Conservation (phyloP, 2,329 filamentous ascomycete genomes). For the Xylaria sp. region DNA sequence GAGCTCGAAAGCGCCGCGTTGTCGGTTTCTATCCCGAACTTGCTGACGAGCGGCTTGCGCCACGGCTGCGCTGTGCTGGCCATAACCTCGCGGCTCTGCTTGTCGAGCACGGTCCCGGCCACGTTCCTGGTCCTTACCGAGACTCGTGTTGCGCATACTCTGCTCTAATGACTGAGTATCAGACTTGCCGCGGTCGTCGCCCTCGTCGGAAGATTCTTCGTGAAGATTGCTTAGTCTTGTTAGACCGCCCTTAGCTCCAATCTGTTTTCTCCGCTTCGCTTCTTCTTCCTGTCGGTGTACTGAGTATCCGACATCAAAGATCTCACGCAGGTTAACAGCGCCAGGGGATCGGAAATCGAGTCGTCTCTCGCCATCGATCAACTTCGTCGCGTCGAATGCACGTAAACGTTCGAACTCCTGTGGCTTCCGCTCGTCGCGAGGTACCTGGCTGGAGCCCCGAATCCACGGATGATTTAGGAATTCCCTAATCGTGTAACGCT, state of each 20-base stretch:
- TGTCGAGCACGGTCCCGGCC: slow-evolving; percentile 47
- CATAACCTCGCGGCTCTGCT: slow-evolving; percentile 62
- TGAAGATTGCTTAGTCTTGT: slow-evolving; percentile 57
- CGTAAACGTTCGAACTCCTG: slow-evolving; percentile 43
- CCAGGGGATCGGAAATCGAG: slow-evolving; percentile 94
- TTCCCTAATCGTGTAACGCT: slow-evolving; percentile 87
- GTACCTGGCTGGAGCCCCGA: slow-evolving; percentile 55
- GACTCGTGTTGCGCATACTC: slow-evolving; percentile 77
- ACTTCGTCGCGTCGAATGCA: slow-evolving; percentile 52
- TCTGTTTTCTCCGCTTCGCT: slow-evolving; percentile 81
- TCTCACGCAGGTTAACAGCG: slow-evolving; percentile 89
- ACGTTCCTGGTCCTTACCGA: slow-evolving; percentile 50
- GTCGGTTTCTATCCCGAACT: slow-evolving; percentile 60
- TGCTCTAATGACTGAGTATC: slow-evolving; percentile 68
- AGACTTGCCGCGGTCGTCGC: slow-evolving; percentile 41
- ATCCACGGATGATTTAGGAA: slow-evolving; percentile 97
- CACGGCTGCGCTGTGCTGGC: slow-evolving; percentile 79
- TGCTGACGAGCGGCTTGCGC: slow-evolving; percentile 79
- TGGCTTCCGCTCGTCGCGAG: slow-evolving; percentile 53
- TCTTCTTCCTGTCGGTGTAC: slow-evolving; percentile 97
- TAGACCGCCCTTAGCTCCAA: slow-evolving; percentile 64
- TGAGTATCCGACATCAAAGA: slow-evolving; percentile 97
- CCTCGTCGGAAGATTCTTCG: slow-evolving; percentile 60
- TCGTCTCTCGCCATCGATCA: slow-evolving; percentile 58
- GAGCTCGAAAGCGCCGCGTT: slow-evolving; percentile 83